Conservation (phyloP, 2,329 filamentous ascomycete species). For the Colletotrichum tamarilloi region DNA sequence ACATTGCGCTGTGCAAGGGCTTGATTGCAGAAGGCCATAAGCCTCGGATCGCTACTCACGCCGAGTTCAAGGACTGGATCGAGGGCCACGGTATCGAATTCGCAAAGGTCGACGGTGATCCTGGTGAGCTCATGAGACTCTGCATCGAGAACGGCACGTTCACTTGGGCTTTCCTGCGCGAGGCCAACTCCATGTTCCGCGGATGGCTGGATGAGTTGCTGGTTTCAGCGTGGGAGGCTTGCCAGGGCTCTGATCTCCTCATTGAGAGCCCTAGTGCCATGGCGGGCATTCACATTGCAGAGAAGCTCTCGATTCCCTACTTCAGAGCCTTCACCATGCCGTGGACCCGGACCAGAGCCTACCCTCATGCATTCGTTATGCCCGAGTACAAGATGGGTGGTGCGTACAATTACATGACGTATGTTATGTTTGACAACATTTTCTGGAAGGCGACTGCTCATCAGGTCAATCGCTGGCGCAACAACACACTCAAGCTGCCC, state of each 20-base stretch:
- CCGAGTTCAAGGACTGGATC: constrained; percentile 90
- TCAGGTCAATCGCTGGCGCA: constrained; percentile 94
- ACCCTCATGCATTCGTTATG: constrained; percentile 95
- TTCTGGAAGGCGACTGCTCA: constrained; percentile 95
- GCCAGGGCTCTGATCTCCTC: constrained; percentile 86
- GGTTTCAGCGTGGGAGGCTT: constrained; percentile 82
- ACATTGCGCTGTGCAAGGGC: constrained; percentile 95
- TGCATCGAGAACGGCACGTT: constrained; percentile 99
- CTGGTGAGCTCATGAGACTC: constrained; percentile 92
- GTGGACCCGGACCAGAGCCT: constrained; percentile 94
- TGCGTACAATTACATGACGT: constrained; percentile 93
- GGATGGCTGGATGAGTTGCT: constrained; percentile 95
- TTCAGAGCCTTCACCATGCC: constrained; percentile 99
- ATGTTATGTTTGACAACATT: constrained; percentile 95
- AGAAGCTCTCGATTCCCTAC: constrained; percentile 92
- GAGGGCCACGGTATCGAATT: constrained; percentile 96
- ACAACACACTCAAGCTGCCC: constrained; percentile 80
- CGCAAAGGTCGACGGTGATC: constrained; percentile 87
- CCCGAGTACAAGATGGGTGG: constrained; percentile 95
- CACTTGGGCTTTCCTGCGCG: constrained; percentile 88
- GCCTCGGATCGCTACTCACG: constrained; percentile 89
- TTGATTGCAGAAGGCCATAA: constrained; percentile 88
- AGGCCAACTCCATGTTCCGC: constrained; percentile 88
- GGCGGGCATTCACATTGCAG: constrained; percentile 97
- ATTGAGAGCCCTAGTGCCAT: constrained; percentile 97